A percentile compares a stretch with the other conserved stretches of the same genome.
phyloP scores from a whole-genome alignment of 129 eudicot species.

The Artemisia tridentata region DNA sequence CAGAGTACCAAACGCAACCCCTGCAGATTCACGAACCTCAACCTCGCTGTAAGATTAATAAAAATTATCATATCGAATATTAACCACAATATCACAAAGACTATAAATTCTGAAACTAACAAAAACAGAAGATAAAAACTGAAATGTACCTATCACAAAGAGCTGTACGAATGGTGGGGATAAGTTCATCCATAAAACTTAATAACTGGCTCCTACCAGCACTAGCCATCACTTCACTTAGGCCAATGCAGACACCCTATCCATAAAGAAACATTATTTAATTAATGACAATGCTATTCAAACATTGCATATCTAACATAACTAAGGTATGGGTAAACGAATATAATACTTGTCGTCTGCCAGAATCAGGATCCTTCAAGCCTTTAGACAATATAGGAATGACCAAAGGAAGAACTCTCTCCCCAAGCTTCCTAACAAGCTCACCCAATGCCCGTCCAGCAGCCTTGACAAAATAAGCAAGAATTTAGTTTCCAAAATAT shows the following conservation, averaged over 20 bases:
- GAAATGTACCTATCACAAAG: conserved; percentile 86
- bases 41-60: conserved; percentile 39
- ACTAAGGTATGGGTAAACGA: conserved; percentile 1
- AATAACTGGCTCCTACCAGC: conserved; percentile 92
- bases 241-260: conserved; percentile 98
- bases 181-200: conserved; percentile 78
- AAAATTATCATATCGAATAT: conserved; percentile 9
- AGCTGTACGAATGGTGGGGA: conserved; percentile 94
- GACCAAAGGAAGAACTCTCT: conserved; percentile 95
- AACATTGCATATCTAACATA: not conserved
- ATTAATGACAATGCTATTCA: conserved; percentile 1
- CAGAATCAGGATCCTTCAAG: conserved; percentile 71
- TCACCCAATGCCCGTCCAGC: conserved; percentile 97
- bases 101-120: not conserved
- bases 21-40: conserved; percentile 98
- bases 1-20: conserved; percentile 88
- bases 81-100: not conserved
- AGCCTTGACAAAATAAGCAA: conserved; percentile 49
- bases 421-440: conserved; percentile 98
- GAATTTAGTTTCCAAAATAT: conserved; percentile 18
- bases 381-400: conserved; percentile 89
- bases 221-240: conserved; percentile 98
- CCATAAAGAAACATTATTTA: not conserved
- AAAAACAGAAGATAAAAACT: conserved; percentile 5
- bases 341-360: conserved; percentile 78